Evolutionary conservation across 2,329 filamentous ascomycete genomes (phyloP).

Genomic region (Alternaria brassicicola): DNA sequence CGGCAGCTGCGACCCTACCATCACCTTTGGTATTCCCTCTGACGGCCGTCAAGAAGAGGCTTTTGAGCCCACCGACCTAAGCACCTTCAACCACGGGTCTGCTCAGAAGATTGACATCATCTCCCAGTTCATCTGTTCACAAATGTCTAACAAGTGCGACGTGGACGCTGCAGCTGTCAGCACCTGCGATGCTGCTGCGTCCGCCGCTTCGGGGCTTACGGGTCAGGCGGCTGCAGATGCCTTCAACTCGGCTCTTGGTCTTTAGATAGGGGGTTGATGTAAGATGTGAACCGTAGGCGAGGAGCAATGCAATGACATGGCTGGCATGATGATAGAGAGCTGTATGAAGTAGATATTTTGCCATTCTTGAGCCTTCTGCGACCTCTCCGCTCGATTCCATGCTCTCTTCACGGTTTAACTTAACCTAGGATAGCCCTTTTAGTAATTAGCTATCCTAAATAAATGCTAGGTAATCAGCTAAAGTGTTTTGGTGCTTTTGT

Average conservation of each 20-base stretch:
- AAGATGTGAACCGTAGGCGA: background rate
- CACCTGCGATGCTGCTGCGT: slow-evolving; percentile 29
- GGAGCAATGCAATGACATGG: background rate
- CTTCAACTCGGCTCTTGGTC: slow-evolving; percentile 37
- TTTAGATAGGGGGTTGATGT: slow-evolving; percentile 12
- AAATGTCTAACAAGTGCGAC: slow-evolving; percentile 44
- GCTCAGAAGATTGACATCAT: slow-evolving; percentile 58
- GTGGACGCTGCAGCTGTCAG: slow-evolving; percentile 27
- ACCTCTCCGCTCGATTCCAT: background rate
- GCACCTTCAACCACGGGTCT: slow-evolving; percentile 60
- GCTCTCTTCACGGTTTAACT: background rate
- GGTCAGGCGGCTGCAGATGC: slow-evolving; percentile 38
- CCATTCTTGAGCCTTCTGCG: background rate
- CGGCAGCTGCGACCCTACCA: slow-evolving; percentile 57
- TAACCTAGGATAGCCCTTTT: too few species aligned
- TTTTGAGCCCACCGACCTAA: slow-evolving; percentile 53
- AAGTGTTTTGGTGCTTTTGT: too few species aligned
- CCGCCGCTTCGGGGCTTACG: slow-evolving; percentile 24
- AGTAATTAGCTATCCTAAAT: too few species aligned
- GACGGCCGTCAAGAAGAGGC: slow-evolving; percentile 56
- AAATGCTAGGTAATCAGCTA: too few species aligned
- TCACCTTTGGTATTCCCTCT: slow-evolving; percentile 57
- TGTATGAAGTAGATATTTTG: background rate
- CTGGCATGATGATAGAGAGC: background rate
- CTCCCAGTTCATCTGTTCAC: slow-evolving; percentile 56